A percentile compares a stretch with the other conserved stretches of the same genome.
Conservation (phyloP, 441 rosid species). For the Flueggea neowawraea region DNA sequence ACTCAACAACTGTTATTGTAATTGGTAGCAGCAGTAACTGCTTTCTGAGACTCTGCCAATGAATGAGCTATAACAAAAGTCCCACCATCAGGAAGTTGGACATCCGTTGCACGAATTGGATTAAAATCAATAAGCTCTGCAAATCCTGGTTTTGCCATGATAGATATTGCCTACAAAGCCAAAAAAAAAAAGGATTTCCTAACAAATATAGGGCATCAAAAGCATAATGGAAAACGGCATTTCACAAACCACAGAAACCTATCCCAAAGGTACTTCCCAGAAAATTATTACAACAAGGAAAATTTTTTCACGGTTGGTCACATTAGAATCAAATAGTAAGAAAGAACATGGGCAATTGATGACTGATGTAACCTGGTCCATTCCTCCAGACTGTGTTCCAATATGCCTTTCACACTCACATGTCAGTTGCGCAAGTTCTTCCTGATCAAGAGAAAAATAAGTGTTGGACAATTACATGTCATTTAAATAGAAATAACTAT, state of each 20-base stretch:
- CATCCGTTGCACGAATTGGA: slow-evolving; percentile 93
- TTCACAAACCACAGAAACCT: too few relatives aligned
- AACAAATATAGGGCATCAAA: neutral
- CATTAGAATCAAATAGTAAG: neutral
- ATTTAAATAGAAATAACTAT: too few relatives aligned
- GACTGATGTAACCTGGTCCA: too few relatives aligned
- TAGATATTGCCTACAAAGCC: slow-evolving; percentile 77
- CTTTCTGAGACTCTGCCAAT: slow-evolving; percentile 95
- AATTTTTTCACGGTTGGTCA: neutral
- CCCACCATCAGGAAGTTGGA: slow-evolving; percentile 91
- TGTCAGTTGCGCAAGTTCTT: too few relatives aligned
- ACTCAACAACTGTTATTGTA: slow-evolving; percentile 96
- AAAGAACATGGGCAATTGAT: neutral
- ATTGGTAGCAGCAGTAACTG: slow-evolving; percentile 95
- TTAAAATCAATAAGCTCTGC: slow-evolving; percentile 99
- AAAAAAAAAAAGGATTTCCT: slow-evolving; percentile 6
- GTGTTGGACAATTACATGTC: slow-evolving; percentile 88
- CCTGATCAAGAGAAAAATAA: too few relatives aligned
- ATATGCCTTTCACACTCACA: too few relatives aligned
- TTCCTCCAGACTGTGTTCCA: slow-evolving; percentile 99
- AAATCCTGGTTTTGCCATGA: slow-evolving; percentile 94
- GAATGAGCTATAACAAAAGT: slow-evolving; percentile 93
- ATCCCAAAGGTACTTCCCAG: too few relatives aligned
- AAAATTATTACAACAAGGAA: too few relatives aligned
- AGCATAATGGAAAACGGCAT: neutral